Conservation (phyloP, 495 filamentous ascomycete genomes). For the Viridothelium virens region DNA sequence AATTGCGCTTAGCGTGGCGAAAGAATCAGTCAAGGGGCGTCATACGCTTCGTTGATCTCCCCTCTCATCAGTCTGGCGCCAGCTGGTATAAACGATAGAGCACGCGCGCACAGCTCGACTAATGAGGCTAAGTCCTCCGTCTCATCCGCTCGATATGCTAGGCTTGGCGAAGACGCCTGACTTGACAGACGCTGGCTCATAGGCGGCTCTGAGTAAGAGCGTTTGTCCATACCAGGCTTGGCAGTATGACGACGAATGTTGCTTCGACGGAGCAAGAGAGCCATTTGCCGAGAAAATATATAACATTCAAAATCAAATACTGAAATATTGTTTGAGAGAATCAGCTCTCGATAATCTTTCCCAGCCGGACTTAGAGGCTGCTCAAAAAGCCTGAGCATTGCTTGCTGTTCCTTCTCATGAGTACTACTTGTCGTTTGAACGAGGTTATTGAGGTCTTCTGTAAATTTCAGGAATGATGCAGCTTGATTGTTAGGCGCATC, state of each 20-base stretch:
- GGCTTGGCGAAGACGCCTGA: slow-evolving; percentile 11
- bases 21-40: neutral
- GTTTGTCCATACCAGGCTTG: slow-evolving; percentile 10
- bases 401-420: slow-evolving; percentile 8
- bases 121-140: slow-evolving; percentile 65
- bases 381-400: slow-evolving; percentile 25
- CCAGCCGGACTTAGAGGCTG: slow-evolving; percentile 59
- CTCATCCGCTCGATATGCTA: slow-evolving; percentile 14
- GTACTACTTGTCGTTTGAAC: slow-evolving; percentile 20
- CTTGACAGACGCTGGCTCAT: neutral
- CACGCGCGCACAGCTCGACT: slow-evolving; percentile 69
- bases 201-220: slow-evolving; percentile 4
- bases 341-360: slow-evolving; percentile 85
- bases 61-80: slow-evolving; percentile 67
- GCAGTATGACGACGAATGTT: slow-evolving; percentile 41
- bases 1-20: slow-evolving; percentile 1
- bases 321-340: slow-evolving; percentile 93
- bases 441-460: slow-evolving; percentile 55
- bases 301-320: slow-evolving; percentile 94
- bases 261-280: slow-evolving; percentile 72
- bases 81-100: slow-evolving; percentile 71
- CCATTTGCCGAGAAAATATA: slow-evolving; percentile 82
- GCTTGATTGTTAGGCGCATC: slow-evolving; percentile 52
- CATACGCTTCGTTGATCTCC: slow-evolving; percentile 51
- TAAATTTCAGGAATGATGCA: slow-evolving; percentile 57